A percentile compares a stretch with the other conserved stretches of the same genome.
Conservation (phyloP, 306 rosid genomes). For the Medicago lupulina region DNA sequence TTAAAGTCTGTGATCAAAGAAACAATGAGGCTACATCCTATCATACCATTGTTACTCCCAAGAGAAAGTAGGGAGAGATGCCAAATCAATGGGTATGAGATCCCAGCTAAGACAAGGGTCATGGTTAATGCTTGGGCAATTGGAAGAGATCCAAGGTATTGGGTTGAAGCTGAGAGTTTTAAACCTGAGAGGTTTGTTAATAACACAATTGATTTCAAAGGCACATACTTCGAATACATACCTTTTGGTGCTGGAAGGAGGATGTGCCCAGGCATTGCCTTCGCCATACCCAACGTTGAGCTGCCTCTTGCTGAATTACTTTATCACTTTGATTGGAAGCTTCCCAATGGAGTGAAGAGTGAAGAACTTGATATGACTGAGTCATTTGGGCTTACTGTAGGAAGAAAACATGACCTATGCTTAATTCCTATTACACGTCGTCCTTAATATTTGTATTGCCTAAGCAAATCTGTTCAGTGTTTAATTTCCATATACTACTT, state of each 20-base stretch:
- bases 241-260: conserved; percentile 26
- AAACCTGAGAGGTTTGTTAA: conserved; percentile 1
- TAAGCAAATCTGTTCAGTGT: neutral
- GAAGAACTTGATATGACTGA: conserved; percentile 22
- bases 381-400: neutral
- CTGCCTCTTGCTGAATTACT: neutral
- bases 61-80: neutral
- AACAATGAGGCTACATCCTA: neutral
- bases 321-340: conserved; percentile 31
- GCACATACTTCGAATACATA: neutral
- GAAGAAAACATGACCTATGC: conserved; percentile 11
- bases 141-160: conserved; percentile 14
- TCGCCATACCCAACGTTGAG: neutral
- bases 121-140: neutral
- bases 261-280: neutral
- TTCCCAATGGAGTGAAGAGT: conserved; percentile 1
- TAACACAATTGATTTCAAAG: neutral
- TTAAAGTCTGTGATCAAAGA: conserved; percentile 16
- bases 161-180: conserved; percentile 10
- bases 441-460: neutral
- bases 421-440: neutral
- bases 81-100: neutral
- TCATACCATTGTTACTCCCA: neutral
- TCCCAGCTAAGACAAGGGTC: neutral
- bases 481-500: too few relatives aligned